Evolutionary conservation across 441 rosid species (phyloP).

Genomic region (Corymbia calophylla): DNA sequence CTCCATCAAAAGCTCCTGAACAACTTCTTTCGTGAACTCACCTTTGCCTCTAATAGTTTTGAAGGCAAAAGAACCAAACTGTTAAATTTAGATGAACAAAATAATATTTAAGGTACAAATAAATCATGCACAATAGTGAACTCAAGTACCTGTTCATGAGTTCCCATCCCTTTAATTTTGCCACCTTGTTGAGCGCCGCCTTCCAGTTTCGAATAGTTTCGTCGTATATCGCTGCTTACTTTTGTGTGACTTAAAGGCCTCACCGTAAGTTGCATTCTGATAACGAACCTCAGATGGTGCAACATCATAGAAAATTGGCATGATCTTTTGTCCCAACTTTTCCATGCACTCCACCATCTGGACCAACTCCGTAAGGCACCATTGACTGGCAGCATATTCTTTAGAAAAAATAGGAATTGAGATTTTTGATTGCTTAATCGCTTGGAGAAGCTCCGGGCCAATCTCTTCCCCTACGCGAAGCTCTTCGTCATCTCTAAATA

Average conservation of each 20-base stretch:
- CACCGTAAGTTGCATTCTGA: rapidly evolving
- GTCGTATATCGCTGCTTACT: not conserved
- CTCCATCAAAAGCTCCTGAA: not conserved
- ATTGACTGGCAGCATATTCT: rapidly evolving
- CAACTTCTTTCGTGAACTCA: not conserved
- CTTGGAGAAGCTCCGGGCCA: not conserved
- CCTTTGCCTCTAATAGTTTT: not conserved
- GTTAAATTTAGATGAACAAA: not conserved
- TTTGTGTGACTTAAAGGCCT: not conserved
- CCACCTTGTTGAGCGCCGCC: not conserved
- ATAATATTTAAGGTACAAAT: not conserved
- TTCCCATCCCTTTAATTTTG: not conserved
- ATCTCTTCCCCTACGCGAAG: not conserved
- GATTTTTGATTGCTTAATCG: not conserved
- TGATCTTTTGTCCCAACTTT: not conserved
- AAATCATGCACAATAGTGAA: not conserved
- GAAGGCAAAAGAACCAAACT: not conserved
- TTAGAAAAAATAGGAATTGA: not conserved
- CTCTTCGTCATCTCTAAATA: not conserved
- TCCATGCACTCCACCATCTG: not conserved
- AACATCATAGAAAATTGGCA: not conserved
- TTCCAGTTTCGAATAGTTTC: not conserved
- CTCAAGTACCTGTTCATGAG: not conserved
- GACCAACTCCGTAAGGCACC: not conserved
- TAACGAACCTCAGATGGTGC: not conserved